Conservation (phyloP, 2,329 filamentous ascomycete genomes). For the Paraphaeosphaeria minitans region DNA sequence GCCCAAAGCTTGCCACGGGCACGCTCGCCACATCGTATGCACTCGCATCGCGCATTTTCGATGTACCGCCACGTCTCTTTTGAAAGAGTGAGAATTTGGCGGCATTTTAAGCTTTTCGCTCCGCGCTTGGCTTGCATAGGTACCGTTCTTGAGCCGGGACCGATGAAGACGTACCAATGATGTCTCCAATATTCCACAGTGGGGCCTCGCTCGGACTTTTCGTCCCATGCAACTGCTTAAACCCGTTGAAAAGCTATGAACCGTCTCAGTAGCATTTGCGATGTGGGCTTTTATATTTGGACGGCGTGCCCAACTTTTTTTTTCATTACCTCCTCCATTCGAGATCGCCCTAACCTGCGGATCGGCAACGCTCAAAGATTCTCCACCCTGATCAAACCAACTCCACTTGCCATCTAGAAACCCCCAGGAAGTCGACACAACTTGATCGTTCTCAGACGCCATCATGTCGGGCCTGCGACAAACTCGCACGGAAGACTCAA, state of each 20-base stretch:
- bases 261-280: neutral
- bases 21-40: neutral
- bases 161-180: neutral
- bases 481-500: constrained; percentile 13
- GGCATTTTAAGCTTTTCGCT: constrained; percentile 6
- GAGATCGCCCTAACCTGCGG: constrained; percentile 1
- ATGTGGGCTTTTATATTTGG: neutral
- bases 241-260: neutral
- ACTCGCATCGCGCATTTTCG: neutral
- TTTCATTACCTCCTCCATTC: neutral
- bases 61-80: neutral
- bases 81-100: neutral
- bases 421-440: neutral
- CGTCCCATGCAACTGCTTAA: constrained; percentile 1
- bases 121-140: constrained; percentile 8
- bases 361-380: neutral
- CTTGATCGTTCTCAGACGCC: neutral
- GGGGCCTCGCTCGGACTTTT: constrained; percentile 10
- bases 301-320: neutral
- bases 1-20: neutral
- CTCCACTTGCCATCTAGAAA: neutral
- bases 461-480: constrained; percentile 19
- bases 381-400: neutral
- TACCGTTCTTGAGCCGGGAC: neutral
- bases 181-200: neutral